phyloP scores from a whole-genome alignment of 2,329 filamentous ascomycete genomes.

The Tolypocladium paradoxum region DNA sequence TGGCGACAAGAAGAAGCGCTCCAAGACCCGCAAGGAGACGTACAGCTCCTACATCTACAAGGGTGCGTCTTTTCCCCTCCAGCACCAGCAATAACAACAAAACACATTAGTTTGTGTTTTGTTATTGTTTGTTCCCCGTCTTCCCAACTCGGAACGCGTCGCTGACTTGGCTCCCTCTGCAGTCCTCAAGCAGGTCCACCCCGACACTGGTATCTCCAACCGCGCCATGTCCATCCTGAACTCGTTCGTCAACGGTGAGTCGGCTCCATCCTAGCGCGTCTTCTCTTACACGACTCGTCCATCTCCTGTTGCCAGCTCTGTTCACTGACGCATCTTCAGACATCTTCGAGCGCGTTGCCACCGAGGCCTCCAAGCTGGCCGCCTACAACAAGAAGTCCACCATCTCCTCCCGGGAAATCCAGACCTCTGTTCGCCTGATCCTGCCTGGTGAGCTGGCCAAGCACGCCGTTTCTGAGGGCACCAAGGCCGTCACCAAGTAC shows the following conservation, averaged over 20 bases:
- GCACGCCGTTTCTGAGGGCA: constrained; percentile 98
- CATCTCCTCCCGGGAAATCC: constrained; percentile 98
- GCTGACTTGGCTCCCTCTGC: not conserved
- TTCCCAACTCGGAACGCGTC: not conserved
- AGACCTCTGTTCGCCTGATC: constrained; percentile 97
- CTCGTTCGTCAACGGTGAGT: constrained; percentile 96
- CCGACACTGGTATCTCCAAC: constrained; percentile 99
- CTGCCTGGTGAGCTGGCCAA: constrained; percentile 97
- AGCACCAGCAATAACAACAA: not conserved
- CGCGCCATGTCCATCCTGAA: constrained; percentile 99
- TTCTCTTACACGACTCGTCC: not conserved
- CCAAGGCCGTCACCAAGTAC: constrained; percentile 99
- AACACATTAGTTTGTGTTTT: not conserved
- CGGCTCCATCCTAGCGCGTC: not conserved
- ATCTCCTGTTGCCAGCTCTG: no score
- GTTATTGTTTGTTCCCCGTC: not conserved
- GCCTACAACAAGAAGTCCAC: constrained; percentile 99
- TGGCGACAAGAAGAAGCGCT: constrained; percentile 99
- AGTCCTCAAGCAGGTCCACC: constrained; percentile 99
- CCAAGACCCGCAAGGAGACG: constrained; percentile 99
- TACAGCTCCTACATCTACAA: constrained; percentile 99
- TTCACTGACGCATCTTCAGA: constrained; percentile 38
- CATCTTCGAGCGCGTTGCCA: constrained; percentile 98
- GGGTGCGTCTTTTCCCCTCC: constrained; percentile 44
- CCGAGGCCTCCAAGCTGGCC: constrained; percentile 96